Evolutionary conservation across 768 basidiomycete species (phyloP), one percentile per base, ranked within the genome.

Genomic region (Cystofilobasidium capitatum): DNA sequence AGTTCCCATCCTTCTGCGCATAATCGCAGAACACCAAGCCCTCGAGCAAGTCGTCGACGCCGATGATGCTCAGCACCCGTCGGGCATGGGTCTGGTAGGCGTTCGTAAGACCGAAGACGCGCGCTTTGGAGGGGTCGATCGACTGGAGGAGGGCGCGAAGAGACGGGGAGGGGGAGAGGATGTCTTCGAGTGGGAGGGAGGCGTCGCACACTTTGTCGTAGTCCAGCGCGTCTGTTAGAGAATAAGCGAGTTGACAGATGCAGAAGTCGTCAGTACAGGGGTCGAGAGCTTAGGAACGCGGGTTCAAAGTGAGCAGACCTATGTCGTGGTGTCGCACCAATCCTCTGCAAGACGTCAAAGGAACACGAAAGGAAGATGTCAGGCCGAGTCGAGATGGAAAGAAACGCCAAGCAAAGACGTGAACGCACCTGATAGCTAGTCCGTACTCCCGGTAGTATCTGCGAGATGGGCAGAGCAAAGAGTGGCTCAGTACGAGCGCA

Each of bases 191-290:
- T 9, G 90, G 90, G 16, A 92, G 80, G 26, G 88, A 83, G 3
- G 86, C 87, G 72, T 92, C 90, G 75, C 90, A 92, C 76, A 87
- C 84, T 62, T 78, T 79, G 77, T 92, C 87, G 75, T 91, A 92
- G 73, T 91, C 89, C 59, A 91, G 76, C 14, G 88, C 86, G 75
- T 92, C 90, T 84, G 66, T 77, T 5, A 6, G 20, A 10, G 66
- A n/a, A 45, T 58, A 22, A 31, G 24, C 39, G 33, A 45, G 68
- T 39, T 66, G 70, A 37, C 49, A 39, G 24, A 57, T 33, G 39
- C 20, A 10, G 61, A 57, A n/a, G 59, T 66, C 39, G 36, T 35
- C 22, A 24, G 3, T 20, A 14, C 31, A 6, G 61, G 37, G 3
- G 22, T 40, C 31, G 51, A 36, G 58, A 33, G 12, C 16, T 24